Base-by-base conservation (phyloP, 257 asterid species). In the Jacaranda copaia region DNA sequence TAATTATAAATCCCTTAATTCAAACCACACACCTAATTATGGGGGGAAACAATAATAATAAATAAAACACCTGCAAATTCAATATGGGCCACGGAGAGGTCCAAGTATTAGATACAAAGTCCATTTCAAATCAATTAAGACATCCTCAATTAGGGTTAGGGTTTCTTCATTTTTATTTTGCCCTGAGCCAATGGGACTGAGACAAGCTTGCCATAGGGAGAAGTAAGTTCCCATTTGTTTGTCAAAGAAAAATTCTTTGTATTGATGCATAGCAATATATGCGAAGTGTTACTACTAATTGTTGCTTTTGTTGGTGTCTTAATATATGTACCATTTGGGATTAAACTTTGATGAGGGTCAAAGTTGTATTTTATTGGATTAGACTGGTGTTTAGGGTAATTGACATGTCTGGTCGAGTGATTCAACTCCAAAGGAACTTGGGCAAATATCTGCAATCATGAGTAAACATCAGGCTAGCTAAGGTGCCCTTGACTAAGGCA, bases 121-220 rank as follows among this genome's bases (percentile, higher is more conserved):
- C 39, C 67, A 19, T 55, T 42, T 19, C 7, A n/a, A 14, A 2
- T 20, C 46, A 46, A 18, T n/a, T 70, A 40, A 72, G 76, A n/a
- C 14, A 2, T 20, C 55, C 5, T n/a, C 46, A 46, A 18, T n/a
- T 70, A 40, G 76, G 76, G 67, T 4, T 80, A 66, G 71, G 76
- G 75, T 61, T 74, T 42, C 16, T 11, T 39, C 56, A 13, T 25
- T 74, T 60, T 8, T 14, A 12, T 71, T 53, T 20, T 18, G 32
- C 12, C 52, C 18, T 51, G 15, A 10, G 77, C 65, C 65, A 66
- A 70, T 16, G 57, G 70, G 53, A 56, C 58, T 35, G 71, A 13
- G 83, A 62, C 40, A n/a, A 19, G 48, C 36, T 45, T 71, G 71
- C 66, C 56, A 80, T 80, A 80, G 77, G 80, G 72, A 74, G 83